Percentiles rank a stretch among this genome's conserved stretches.
Conservation (phyloP, 768 basidiomycete species). For the Rhodocollybia butyracea region DNA sequence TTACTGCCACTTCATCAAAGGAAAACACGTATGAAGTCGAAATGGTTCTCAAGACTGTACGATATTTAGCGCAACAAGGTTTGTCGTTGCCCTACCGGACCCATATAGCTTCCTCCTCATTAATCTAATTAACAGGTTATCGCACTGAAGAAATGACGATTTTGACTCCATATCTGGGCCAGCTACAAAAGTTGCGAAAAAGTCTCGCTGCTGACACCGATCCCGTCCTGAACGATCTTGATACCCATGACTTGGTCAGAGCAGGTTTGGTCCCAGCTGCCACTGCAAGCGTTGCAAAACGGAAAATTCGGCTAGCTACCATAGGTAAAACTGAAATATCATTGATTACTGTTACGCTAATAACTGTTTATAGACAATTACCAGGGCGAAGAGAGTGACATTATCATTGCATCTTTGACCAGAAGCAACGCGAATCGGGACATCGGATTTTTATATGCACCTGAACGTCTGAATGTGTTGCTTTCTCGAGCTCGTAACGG, state of each 20-base stretch:
- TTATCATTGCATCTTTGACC: constrained; percentile 60
- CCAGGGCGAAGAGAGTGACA: constrained; percentile 72
- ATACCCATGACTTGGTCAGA: constrained; percentile 52
- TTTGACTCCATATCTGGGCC: constrained; percentile 69
- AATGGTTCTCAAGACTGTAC: constrained; percentile 66
- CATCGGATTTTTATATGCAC: constrained; percentile 71
- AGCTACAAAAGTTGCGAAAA: constrained; percentile 49
- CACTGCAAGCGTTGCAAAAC: constrained; percentile 38
- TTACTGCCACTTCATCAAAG: constrained; percentile 51
- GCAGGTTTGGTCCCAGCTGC: constrained; percentile 49
- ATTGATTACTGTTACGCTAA: constrained; percentile 5
- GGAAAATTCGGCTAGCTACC: constrained; percentile 54
- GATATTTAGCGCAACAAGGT: constrained; percentile 62
- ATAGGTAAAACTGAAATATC: constrained; percentile 43
- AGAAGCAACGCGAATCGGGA: constrained; percentile 52
- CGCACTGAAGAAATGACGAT: constrained; percentile 57
- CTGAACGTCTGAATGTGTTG: constrained; percentile 69
- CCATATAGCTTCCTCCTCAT: not conserved
- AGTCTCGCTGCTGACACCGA: constrained; percentile 44
- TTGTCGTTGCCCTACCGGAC: not conserved
- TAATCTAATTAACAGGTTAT: constrained; percentile 38
- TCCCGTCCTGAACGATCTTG: constrained; percentile 61
- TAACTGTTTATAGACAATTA: constrained; percentile 67
- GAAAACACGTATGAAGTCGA: constrained; percentile 58
- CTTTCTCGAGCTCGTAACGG: constrained; percentile 67